A percentile compares a stretch with the other conserved stretches of the same genome.
phyloP scores from a whole-genome alignment of 176 grass and related monocot species.

The Triticum timopheevii region DNA sequence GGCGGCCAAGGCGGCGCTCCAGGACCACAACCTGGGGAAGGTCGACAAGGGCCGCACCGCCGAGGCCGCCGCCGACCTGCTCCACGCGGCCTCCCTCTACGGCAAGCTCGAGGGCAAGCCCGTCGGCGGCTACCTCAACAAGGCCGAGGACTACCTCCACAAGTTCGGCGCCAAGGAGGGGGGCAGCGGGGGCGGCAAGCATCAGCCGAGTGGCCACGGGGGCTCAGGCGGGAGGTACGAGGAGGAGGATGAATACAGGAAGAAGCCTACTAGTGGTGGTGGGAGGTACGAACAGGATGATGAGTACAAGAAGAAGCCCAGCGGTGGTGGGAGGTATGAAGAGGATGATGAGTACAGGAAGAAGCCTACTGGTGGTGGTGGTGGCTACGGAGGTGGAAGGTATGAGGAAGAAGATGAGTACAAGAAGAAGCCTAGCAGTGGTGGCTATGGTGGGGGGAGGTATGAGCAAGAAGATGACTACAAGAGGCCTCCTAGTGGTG shows the following conservation, averaged over 20 bases:
- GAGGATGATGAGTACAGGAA: conserved; percentile 34
- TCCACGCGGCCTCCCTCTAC: conserved; percentile 78
- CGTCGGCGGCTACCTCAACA: conserved; percentile 60
- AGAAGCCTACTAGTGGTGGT: conserved; percentile 10
- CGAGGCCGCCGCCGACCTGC: conserved; percentile 63
- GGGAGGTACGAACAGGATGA: conserved; percentile 35
- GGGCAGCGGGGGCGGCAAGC: conserved; percentile 2
- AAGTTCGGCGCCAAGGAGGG: conserved; percentile 44
- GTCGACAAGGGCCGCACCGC: conserved; percentile 76
- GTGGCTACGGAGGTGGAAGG: conserved; percentile 36
- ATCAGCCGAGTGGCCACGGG: conserved; percentile 12
- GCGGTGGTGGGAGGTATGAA: conserved; percentile 27
- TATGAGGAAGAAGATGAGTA: conserved; percentile 41
- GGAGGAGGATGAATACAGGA: conserved; percentile 35
- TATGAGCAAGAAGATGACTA: conserved; percentile 35
- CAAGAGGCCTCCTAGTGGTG: conserved; percentile 27
- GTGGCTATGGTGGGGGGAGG: conserved; percentile 17
- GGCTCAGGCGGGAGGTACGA: conserved; percentile 33
- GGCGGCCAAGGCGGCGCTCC: conserved; percentile 63
- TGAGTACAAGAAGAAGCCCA: conserved; percentile 44
- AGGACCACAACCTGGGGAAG: conserved; percentile 57
- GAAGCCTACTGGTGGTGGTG: conserved; percentile 10
- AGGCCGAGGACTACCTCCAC: conserved; percentile 90
- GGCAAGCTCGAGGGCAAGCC: conserved; percentile 77
- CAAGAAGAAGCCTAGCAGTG: neutral